A percentile compares a stretch with the other conserved stretches of the same genome.
Evolutionary conservation across 306 rosid species (phyloP).

Genomic region (Inga laurina): DNA sequence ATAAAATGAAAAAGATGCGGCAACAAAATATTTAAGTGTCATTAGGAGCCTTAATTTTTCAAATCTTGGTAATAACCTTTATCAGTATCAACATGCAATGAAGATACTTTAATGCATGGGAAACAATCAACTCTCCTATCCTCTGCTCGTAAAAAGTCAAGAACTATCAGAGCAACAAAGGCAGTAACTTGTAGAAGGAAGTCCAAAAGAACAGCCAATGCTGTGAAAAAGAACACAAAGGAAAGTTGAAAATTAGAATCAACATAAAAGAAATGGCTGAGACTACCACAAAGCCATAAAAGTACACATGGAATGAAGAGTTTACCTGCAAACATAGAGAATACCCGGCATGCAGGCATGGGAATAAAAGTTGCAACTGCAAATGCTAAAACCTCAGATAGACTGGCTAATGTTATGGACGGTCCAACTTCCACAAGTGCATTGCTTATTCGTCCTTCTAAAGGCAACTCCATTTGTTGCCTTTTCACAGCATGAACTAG

Average conservation of each 20-base stretch:
- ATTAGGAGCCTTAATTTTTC: constrained; percentile 1
- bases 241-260: constrained; percentile 28
- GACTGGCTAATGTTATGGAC: constrained; percentile 93
- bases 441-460: constrained; percentile 90
- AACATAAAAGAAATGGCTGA: constrained; percentile 25
- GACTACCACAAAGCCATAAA: constrained; percentile 26
- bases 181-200: constrained; percentile 97
- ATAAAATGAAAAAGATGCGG: constrained; percentile 11
- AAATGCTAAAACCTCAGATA: constrained; percentile 96
- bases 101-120: constrained; percentile 72
- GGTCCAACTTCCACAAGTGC: constrained; percentile 99
- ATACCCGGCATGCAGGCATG: constrained; percentile 98
- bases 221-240: constrained; percentile 61
- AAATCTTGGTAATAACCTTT: constrained; percentile 57
- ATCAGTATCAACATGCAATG: constrained; percentile 56
- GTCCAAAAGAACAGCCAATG: constrained; percentile 93
- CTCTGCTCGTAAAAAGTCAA: constrained; percentile 81
- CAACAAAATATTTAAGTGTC: constrained; percentile 26
- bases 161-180: constrained; percentile 88
- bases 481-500: constrained; percentile 94
- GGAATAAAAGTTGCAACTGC: constrained; percentile 98
- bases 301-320: constrained; percentile 24
- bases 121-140: constrained; percentile 93
- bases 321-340: constrained; percentile 99
- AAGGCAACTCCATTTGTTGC: constrained; percentile 79